phyloP scores from a whole-genome alignment of 2,329 filamentous ascomycete species.

The Colletotrichum tropicicola region DNA sequence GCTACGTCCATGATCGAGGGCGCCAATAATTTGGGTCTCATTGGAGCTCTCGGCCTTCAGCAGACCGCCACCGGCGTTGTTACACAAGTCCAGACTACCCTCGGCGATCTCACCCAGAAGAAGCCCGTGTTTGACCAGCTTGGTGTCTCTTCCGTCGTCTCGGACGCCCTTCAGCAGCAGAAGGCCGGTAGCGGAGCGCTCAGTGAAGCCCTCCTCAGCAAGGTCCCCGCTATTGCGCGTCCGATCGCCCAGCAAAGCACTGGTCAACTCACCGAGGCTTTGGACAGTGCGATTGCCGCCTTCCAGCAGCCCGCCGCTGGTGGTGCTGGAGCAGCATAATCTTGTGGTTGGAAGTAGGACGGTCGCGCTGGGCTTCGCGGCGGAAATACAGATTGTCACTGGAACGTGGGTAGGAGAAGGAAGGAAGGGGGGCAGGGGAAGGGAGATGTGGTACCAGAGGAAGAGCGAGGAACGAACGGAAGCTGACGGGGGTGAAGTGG shows the following conservation, averaged over 20 bases:
- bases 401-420: neutral
- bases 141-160: slow-evolving; percentile 16
- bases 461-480: neutral
- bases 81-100: slow-evolving; percentile 9
- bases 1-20: slow-evolving; percentile 5
- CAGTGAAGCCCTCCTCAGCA: slow-evolving; percentile 10
- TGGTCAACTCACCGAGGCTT: slow-evolving; percentile 8
- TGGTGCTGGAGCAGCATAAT: neutral
- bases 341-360: neutral
- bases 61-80: slow-evolving; percentile 18
- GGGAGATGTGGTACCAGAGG: neutral
- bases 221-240: slow-evolving; percentile 21
- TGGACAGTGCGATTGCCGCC: slow-evolving; percentile 17
- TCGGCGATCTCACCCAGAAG: slow-evolving; percentile 19
- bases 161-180: slow-evolving; percentile 7
- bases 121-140: slow-evolving; percentile 29
- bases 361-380: slow-evolving; percentile 16
- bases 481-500: neutral
- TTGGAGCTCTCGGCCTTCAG: slow-evolving; percentile 24
- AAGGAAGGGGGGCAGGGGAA: neutral
- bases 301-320: neutral
- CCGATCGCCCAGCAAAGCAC: slow-evolving; percentile 28
- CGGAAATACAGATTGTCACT: neutral
- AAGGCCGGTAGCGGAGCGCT: slow-evolving; percentile 11
- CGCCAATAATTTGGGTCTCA: slow-evolving; percentile 6